Evolutionary conservation across 2,329 filamentous ascomycete species (phyloP).

Genomic region (Calonectria ilicicola): DNA sequence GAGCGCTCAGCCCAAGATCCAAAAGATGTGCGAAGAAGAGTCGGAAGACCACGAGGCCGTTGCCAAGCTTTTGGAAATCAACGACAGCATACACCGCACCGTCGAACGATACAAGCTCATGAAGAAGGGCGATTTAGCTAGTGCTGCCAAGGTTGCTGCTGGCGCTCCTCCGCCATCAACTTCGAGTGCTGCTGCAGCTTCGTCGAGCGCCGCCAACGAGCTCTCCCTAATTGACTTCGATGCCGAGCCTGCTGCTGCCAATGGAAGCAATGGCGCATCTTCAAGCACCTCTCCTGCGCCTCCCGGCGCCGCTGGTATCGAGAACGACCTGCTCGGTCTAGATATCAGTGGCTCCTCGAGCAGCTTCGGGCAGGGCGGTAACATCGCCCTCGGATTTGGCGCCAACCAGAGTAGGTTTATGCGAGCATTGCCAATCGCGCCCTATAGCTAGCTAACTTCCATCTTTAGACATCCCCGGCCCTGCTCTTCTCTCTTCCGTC

Average conservation of each 20-base stretch:
- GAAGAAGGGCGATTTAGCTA: conserved; percentile 93
- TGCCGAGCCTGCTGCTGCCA: conserved; percentile 68
- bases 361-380: conserved; percentile 79
- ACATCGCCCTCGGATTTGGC: conserved; percentile 85
- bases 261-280: conserved; percentile 56
- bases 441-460: conserved; percentile 33
- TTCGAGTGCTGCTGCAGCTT: conserved; percentile 71
- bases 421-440: no score
- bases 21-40: conserved; percentile 99
- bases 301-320: conserved; percentile 74
- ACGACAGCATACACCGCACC: conserved; percentile 97
- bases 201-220: conserved; percentile 68
- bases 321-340: conserved; percentile 91
- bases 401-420: conserved; percentile 72
- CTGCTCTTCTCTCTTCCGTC: conserved; percentile 72
- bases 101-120: conserved; percentile 95
- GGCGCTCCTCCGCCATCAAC: conserved; percentile 70
- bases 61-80: conserved; percentile 94
- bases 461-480: conserved; percentile 70
- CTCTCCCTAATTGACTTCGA: conserved; percentile 95
- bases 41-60: conserved; percentile 97
- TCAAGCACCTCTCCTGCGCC: conserved; percentile 40
- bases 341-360: conserved; percentile 76
- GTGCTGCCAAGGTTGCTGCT: conserved; percentile 83
- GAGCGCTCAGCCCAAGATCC: conserved; percentile 97